phyloP scores from a whole-genome alignment of 805 yeast species.

The Blastobotrys muscicola region DNA sequence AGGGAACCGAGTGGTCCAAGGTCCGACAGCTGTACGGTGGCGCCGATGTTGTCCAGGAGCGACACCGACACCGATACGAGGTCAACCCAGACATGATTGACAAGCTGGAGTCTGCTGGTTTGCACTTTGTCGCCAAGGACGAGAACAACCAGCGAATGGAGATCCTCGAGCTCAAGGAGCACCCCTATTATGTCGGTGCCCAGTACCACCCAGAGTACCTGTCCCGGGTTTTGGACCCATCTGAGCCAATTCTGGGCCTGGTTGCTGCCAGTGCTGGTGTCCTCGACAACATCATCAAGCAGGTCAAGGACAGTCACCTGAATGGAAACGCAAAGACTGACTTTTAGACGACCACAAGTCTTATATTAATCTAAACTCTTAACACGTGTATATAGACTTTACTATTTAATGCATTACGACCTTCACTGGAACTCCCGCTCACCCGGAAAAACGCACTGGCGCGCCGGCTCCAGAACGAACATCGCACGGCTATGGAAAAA shows the following conservation, averaged over 20 bases:
- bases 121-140: slow-evolving; percentile 88
- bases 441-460: not conserved
- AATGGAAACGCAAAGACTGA: slow-evolving; percentile 1
- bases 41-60: slow-evolving; percentile 61
- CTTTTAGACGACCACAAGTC: not conserved
- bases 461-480: too few species aligned
- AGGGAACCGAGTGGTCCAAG: slow-evolving; percentile 53
- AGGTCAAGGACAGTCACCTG: not conserved
- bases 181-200: slow-evolving; percentile 87
- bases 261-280: slow-evolving; percentile 90
- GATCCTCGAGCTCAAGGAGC: slow-evolving; percentile 74
- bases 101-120: slow-evolving; percentile 65
- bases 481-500: too few species aligned
- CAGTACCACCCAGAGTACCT: slow-evolving; percentile 98
- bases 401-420: not conserved
- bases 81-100: slow-evolving; percentile 78
- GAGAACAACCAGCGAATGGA: slow-evolving; percentile 90
- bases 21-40: slow-evolving; percentile 75
- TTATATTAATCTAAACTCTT: not conserved
- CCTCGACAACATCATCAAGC: slow-evolving; percentile 50
- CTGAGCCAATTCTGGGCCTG: slow-evolving; percentile 91
- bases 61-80: slow-evolving; percentile 98
- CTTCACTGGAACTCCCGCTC: not conserved
- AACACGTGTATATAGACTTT: not conserved
- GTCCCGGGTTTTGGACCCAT: slow-evolving; percentile 93